Base-by-base conservation (phyloP, 139 green algal genomes). In the Ulvella scutata region DNA sequence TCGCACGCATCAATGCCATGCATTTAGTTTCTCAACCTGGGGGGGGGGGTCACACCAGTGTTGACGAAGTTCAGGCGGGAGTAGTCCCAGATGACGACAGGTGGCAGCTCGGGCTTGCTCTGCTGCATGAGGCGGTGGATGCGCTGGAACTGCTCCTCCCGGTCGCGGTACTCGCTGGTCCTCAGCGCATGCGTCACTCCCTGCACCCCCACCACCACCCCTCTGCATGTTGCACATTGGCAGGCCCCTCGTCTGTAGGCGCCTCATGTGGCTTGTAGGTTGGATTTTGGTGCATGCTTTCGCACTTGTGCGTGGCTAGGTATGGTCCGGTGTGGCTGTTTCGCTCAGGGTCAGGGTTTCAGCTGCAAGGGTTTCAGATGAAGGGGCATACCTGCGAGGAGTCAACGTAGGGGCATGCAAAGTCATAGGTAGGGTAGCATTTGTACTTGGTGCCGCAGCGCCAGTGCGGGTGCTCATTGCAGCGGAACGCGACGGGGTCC, bases 341-440 rank as follows among this genome's bases (percentile, higher is more conserved):
- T n/a, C n/a, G n/a, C n/a, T n/a, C n/a, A n/a, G n/a, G n/a, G n/a
- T n/a, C n/a, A n/a, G n/a, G n/a, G n/a, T n/a, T n/a, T n/a, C n/a
- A n/a, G n/a, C n/a, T n/a, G n/a, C n/a, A n/a, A n/a, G n/a, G n/a
- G n/a, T n/a, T n/a, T n/a, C n/a, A n/a, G n/a, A n/a, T n/a, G n/a
- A n/a, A n/a, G n/a, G n/a, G n/a, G n/a, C n/a, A n/a, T n/a, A n/a
- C n/a, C n/a, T n/a, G n/a, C n/a, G n/a, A n/a, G n/a, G n/a, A n/a
- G 74, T 99, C 95, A 38, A 97, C 90, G 80, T 94, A 98, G 7
- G 94, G 94, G 85, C 94, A 98, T 4, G 95, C 94, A 79, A 88
- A 97, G 87, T 98, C 95, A 80, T 99, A 98, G 3, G 95, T 98
- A 62, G 95, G 95, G 84, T 99, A 99, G 60, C 92, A 92, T 87